These are phyloP conservation scores for Panaeolus papilionaceus DNA, from an alignment of 768 basidiomycete species.

Conservation along the genomic window DNA sequence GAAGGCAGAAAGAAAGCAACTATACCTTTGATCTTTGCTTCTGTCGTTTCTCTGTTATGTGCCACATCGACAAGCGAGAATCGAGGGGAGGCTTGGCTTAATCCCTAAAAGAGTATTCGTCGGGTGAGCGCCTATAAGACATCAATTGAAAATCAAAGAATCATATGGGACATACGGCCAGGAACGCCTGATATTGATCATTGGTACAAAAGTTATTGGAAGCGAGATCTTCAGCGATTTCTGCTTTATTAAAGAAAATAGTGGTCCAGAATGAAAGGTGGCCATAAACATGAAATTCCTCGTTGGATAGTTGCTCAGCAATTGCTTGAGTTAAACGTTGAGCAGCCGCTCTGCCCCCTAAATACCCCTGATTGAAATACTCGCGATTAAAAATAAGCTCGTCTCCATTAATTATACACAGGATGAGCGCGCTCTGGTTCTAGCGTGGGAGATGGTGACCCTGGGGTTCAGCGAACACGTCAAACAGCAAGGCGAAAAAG, in stretches of 20 bases:
- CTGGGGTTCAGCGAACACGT: background rate
- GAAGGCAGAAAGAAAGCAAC: background rate
- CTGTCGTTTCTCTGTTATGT: slow-evolving; percentile 61
- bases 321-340: slow-evolving; percentile 72
- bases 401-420: slow-evolving; percentile 79
- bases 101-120: slow-evolving; percentile 49
- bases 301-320: slow-evolving; percentile 68
- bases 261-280: slow-evolving; percentile 80
- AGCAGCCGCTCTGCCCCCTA: slow-evolving; percentile 69
- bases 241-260: slow-evolving; percentile 70
- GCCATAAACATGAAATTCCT: slow-evolving; percentile 65
- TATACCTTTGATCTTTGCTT: slow-evolving; percentile 75
- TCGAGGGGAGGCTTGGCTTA: slow-evolving; percentile 75
- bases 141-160: slow-evolving; percentile 9
- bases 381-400: slow-evolving; percentile 67
- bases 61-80: slow-evolving; percentile 77
- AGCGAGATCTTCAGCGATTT: slow-evolving; percentile 56
- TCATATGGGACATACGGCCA: slow-evolving; percentile 27
- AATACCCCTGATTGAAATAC: slow-evolving; percentile 65
- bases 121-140: slow-evolving; percentile 8
- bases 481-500: background rate
- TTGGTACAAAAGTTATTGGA: slow-evolving; percentile 61
- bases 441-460: slow-evolving; percentile 31
- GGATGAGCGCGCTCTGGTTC: slow-evolving; percentile 71
- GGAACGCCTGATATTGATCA: slow-evolving; percentile 75